Base-by-base conservation (phyloP, 2,329 filamentous ascomycete species). In the Penicillium sp. region DNA sequence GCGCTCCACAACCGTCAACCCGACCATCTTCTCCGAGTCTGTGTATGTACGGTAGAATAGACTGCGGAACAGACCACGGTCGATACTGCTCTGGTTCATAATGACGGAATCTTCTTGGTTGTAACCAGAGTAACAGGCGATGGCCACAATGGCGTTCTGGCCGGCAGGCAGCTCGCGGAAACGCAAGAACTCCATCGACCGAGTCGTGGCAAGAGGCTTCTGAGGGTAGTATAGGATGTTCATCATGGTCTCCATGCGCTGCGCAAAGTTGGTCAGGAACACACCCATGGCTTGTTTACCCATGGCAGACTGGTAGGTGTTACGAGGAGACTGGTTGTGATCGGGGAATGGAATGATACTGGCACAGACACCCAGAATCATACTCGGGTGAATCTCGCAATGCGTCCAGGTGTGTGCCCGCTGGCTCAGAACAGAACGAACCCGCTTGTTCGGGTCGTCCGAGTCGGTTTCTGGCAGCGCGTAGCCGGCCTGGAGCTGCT, bases 41-140 rank as follows among this genome's bases (percentile, higher is more conserved):
- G 89, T 94, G 71, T 98, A 98, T 9, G 91, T 89, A 58, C 94
- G 85, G 80, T 95, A 98, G 77, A 97, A 98, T 44, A 98, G 74
- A 79, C 89, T 96, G 63, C 94, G 82, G 84, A 98, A 98, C 4
- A 98, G 78, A 53, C 93, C 93, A 64, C 93, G 87, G 69, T 98
- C 93, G 62, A 98, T 97, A 70, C 89, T 95, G 74, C 89, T 96
- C 74, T 98, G 93, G 70, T 98, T 98, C 93, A 98, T 97, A 63
- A 98, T 95, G 58, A 98, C 91, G 57, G 93, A 98, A 82, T 98
- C 93, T 89, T 98, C 93, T 69, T 98, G 94, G 71, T 98, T 98
- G 77, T 98, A 98, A 50, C 93, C 93, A 44, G 90, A 95, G 73
- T 98, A 98, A 68, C 87, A 94, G 49, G 89, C 84, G 71, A 98